Percentiles rank a stretch among this genome's conserved stretches.
Conservation (phyloP, 805 yeast genomes). For the Danielia oregonensis region DNA sequence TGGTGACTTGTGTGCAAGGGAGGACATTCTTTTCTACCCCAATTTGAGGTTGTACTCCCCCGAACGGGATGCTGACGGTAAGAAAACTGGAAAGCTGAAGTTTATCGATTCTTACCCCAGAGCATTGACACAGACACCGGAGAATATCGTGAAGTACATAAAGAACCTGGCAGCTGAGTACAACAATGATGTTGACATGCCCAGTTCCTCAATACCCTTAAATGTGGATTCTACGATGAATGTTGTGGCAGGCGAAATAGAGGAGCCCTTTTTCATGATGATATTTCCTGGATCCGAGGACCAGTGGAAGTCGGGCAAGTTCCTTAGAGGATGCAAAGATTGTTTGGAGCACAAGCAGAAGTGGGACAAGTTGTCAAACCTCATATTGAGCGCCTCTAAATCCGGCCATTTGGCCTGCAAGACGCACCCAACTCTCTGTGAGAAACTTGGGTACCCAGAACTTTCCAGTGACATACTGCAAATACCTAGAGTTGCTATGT, state of each 20-base stretch:
- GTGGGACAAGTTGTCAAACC: constrained; percentile 59
- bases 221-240: constrained; percentile 42
- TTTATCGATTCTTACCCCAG: constrained; percentile 45
- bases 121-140: constrained; percentile 42
- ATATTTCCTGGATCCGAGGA: constrained; percentile 60
- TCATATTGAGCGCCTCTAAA: constrained; percentile 33
- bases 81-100: constrained; percentile 25
- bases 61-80: constrained; percentile 28
- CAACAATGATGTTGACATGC: constrained; percentile 33
- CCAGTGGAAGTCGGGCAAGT: constrained; percentile 36
- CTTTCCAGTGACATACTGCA: constrained; percentile 18
- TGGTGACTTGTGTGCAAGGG: constrained; percentile 79
- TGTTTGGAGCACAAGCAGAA: constrained; percentile 49
- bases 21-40: constrained; percentile 67
- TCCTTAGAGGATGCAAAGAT: constrained; percentile 39
- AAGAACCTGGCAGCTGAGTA: constrained; percentile 50
- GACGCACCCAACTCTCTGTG: constrained; percentile 48
- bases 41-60: constrained; percentile 67
- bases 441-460: constrained; percentile 42
- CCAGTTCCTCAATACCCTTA: constrained; percentile 39
- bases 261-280: constrained; percentile 52
- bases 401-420: constrained; percentile 62
- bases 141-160: constrained; percentile 50
- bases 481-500: constrained; percentile 44
- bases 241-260: constrained; percentile 47